Percentiles rank a stretch among this genome's conserved stretches.
phyloP scores from a whole-genome alignment of 441 rosid species.

The Pelargonium citronellum region DNA sequence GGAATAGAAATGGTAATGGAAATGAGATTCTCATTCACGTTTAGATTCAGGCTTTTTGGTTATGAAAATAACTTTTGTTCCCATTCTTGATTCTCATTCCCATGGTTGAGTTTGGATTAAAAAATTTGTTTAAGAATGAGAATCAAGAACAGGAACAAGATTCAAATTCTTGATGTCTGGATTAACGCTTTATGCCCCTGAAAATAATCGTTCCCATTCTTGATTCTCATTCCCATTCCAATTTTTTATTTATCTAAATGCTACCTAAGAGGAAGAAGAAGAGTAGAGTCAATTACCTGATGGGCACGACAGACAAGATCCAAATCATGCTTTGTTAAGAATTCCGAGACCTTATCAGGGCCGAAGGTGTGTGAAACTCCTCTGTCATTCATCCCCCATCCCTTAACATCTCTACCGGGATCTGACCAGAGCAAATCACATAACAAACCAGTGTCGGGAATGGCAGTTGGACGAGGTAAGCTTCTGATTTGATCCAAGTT shows the following conservation, averaged over 20 bases:
- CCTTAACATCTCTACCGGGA: slow-evolving; percentile 75
- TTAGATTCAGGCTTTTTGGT: too few species aligned
- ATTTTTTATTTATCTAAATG: too few species aligned
- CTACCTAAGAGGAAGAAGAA: not conserved
- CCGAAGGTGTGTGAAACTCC: slow-evolving; percentile 92
- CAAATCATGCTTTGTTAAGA: slow-evolving; percentile 62
- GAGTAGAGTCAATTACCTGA: slow-evolving; percentile 45
- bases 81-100: not conserved
- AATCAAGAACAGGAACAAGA: not conserved
- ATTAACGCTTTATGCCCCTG: too few species aligned
- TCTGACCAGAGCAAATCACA: slow-evolving; percentile 97
- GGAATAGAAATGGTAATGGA: too few species aligned
- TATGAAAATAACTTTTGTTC: too few species aligned
- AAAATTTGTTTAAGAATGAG: not conserved
- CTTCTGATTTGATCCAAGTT: slow-evolving; percentile 67
- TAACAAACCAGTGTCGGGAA: slow-evolving; percentile 78
- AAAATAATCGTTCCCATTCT: too few species aligned
- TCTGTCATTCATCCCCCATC: slow-evolving; percentile 94
- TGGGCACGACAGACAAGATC: slow-evolving; percentile 98
- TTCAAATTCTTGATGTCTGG: too few species aligned
- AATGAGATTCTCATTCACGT: too few species aligned
- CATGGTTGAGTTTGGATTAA: too few species aligned
- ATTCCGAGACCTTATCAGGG: slow-evolving; percentile 69
- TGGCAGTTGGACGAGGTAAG: slow-evolving; percentile 60
- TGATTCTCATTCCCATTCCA: too few species aligned